phyloP scores from a whole-genome alignment of 2,329 filamentous ascomycete species.

The Aaosphaeria pasadenensis region DNA sequence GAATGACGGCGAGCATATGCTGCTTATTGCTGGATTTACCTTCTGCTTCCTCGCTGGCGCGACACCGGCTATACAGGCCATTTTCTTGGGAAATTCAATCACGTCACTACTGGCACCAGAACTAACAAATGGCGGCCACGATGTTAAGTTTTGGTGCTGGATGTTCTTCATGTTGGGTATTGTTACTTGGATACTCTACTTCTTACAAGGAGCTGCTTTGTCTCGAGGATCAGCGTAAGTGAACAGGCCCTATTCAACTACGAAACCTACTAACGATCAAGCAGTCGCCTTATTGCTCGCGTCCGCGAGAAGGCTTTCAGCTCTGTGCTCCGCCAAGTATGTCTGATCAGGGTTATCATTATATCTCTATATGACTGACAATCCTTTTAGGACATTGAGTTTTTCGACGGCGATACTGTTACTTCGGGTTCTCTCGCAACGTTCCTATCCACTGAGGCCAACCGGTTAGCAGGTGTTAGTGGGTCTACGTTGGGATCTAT shows the following conservation, averaged over 20 bases:
- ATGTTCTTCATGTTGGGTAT: constrained; percentile 36
- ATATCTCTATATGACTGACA: neutral
- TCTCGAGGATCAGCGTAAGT: constrained; percentile 46
- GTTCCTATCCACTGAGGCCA: constrained; percentile 69
- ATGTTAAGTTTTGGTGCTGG: constrained; percentile 59
- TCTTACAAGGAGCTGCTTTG: constrained; percentile 49
- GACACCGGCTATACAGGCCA: constrained; percentile 53
- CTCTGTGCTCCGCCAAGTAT: constrained; percentile 67
- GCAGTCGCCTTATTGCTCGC: constrained; percentile 68
- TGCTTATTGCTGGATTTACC: constrained; percentile 42
- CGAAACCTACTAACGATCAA: constrained; percentile 11
- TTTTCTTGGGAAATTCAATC: constrained; percentile 83
- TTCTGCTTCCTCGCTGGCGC: constrained; percentile 34
- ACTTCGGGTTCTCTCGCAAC: constrained; percentile 81
- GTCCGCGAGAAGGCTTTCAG: constrained; percentile 81
- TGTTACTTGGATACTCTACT: constrained; percentile 22
- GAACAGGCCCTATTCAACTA: neutral
- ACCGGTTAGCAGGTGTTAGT: constrained; percentile 83
- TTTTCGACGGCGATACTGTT: constrained; percentile 89
- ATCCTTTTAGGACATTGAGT: constrained; percentile 74
- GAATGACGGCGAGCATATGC: constrained; percentile 32
- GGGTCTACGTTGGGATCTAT: constrained; percentile 87
- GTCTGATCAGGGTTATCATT: neutral
- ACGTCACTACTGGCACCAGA: constrained; percentile 60
- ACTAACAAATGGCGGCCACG: constrained; percentile 56